phyloP scores from a whole-genome alignment of 345 rosid genomes.

The Heritiera littoralis region DNA sequence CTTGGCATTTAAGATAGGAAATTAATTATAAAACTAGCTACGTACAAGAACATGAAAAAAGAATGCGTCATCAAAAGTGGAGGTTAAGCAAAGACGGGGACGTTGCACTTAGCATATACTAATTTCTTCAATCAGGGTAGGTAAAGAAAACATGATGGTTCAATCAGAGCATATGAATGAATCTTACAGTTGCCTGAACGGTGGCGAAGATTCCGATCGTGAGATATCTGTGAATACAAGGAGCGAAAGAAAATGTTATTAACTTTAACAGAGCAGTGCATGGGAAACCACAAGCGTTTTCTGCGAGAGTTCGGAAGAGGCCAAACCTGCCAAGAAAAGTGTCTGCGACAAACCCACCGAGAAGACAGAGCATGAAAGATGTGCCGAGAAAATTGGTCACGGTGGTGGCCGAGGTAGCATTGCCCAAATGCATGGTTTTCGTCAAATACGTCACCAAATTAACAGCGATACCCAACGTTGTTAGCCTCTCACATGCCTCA shows the following conservation, averaged over 20 bases:
- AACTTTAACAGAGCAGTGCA: not conserved
- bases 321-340: constrained; percentile 90
- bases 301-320: not conserved
- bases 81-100: constrained; percentile 6
- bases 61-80: not conserved
- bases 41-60: not conserved
- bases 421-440: constrained; percentile 85
- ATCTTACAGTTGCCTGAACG: constrained; percentile 72
- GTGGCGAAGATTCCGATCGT: constrained; percentile 86
- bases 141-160: not conserved
- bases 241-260: constrained; percentile 5
- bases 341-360: constrained; percentile 93
- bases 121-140: not conserved
- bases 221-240: constrained; percentile 55
- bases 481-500: constrained; percentile 84
- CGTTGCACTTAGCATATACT: not conserved
- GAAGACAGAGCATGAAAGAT: constrained; percentile 90
- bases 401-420: constrained; percentile 81
- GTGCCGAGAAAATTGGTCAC: constrained; percentile 95
- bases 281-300: not conserved
- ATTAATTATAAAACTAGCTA: not conserved
- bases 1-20: not conserved
- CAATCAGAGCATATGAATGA: not conserved
- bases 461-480: constrained; percentile 91
- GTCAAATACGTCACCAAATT: constrained; percentile 92